Evolutionary conservation across 208 protist genomes (phyloP), one percentile per base, ranked within the genome.

Genomic region (Acanthamoeba castellanii): DNA sequence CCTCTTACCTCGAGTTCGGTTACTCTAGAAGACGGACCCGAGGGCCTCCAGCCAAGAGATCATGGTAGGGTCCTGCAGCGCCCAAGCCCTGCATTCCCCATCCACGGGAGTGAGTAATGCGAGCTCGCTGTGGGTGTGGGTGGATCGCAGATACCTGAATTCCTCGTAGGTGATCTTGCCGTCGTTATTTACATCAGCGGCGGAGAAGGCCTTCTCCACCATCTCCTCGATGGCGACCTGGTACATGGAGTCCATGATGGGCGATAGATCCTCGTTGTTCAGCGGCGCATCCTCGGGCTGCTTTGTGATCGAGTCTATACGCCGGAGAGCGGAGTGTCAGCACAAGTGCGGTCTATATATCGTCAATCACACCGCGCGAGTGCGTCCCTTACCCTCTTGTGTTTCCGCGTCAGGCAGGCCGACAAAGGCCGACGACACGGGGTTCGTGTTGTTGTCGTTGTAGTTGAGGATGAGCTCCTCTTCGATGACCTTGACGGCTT

Each of bases 391-490:
- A 70, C 50, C 84, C 18, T 90, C 34, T 61, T 90, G 84, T 20
- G 84, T 34, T 13, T 90, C 55, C n/a, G 9, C 59, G 84, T 70
- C 84, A 14, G 88, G 64, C 37, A 93, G 61, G 22, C 88, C 88
- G 47, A 78, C 88, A 42, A 96, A 96, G 22, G 59, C 59, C 32
- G 95, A 57, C 57, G 81, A 94, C 20, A 96, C 94, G 20, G 95
- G 95, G 68, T 95, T 95, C 30, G 70, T 95, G 50, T 34, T 82
- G n/a, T 96, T 93, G 64, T 95, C 94, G 76, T 96, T 88, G 85
- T 95, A 96, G 66, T 88, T 82, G 13, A 76, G 82, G 72, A 96
- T 93, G 74, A 96, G 93, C 45, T 96, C 95, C 61, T 96, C 95
- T 61, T 96, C 94, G 27, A 96, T 47, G n/a, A 82, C 94, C 68